Evolutionary conservation across 306 rosid species (phyloP).

Genomic region (Bauhinia variegata): DNA sequence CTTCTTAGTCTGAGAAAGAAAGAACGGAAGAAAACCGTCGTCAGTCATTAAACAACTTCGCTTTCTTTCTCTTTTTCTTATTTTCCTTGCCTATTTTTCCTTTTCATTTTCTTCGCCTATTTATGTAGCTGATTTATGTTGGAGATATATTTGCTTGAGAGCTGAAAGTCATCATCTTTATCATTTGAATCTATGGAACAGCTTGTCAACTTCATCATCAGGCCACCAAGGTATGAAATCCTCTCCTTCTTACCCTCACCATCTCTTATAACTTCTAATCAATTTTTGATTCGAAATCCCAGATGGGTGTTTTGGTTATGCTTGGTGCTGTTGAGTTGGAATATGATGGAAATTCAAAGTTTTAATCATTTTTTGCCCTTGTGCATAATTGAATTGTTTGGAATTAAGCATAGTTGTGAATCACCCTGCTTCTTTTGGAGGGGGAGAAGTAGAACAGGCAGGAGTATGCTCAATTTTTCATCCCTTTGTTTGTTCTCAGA

Average conservation of each 20-base stretch:
- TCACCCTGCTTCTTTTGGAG: neutral
- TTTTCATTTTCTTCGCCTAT: neutral
- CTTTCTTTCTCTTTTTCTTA: constrained; percentile 21
- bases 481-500: too few relatives aligned
- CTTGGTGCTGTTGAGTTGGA: constrained; percentile 18
- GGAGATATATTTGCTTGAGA: constrained; percentile 28
- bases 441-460: constrained; percentile 22
- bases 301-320: constrained; percentile 24
- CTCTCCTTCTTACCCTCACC: too few relatives aligned
- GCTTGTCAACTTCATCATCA: constrained; percentile 58
- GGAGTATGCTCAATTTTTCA: constrained; percentile 22
- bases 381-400: constrained; percentile 13
- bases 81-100: too few relatives aligned
- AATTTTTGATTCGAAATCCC: constrained; percentile 19
- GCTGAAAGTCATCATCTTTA: constrained; percentile 33
- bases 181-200: constrained; percentile 56
- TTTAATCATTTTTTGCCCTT: constrained; percentile 21
- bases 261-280: neutral
- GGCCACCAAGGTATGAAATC: constrained; percentile 52
- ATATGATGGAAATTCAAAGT: constrained; percentile 23
- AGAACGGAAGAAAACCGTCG: constrained; percentile 36
- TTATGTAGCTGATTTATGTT: neutral
- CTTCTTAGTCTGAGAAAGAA: constrained; percentile 38
- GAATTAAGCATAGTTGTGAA: constrained; percentile 17
- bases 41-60: constrained; percentile 28